Evolutionary conservation across 495 filamentous ascomycete species (phyloP), one percentile per base, ranked within the genome.

Genomic region (Aspergillus carlsbadensis): DNA sequence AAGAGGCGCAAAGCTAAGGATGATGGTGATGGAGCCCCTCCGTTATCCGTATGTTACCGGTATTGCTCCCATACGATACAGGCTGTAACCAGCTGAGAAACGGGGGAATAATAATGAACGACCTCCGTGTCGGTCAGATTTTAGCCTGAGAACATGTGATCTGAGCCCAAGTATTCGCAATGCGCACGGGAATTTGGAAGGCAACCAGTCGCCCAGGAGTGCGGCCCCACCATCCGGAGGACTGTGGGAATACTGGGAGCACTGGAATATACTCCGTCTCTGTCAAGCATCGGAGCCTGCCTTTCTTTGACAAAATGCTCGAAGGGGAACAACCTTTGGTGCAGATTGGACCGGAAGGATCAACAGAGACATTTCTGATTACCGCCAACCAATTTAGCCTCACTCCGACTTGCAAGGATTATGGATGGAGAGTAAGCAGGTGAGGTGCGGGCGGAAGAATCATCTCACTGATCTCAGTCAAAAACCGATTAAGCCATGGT

Each of bases 151-250:
- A 58, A 55, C 59, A 62, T 62, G 60, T 62, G 60, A 58, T 59
- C 60, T 56, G 60, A 62, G 60, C 60, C 60, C 60, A 42, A 57
- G 48, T 35, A 15, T 26, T 37, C 22, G 26, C 26, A 4, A 8
- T 29, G 26, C 26, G 26, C 8, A 29, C 33, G 18, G 6, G 15
- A 48, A 47, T 43, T 36, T 53, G 36, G 47, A 54, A 54, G 52
- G 46, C 53, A 57, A 57, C 60, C 60, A 56, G 60, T 8, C 26
- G 26, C 26, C 26, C 22, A 45, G n/a, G n/a, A n/a, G 31, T 51
- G 41, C 70, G 70, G 70, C 69, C 70, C 70, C 70, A 70, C 70
- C 65, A 70, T 66, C 70, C 70, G 70, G 44, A n/a, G 55, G 50
- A 54, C 57, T 59, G 49, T 31, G 34, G 46, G 51, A 22, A 41